These are phyloP conservation scores for Pseudogymnoascus sp. DNA, from an alignment of 2,329 filamentous ascomycete genomes.

Conservation along the genomic window DNA sequence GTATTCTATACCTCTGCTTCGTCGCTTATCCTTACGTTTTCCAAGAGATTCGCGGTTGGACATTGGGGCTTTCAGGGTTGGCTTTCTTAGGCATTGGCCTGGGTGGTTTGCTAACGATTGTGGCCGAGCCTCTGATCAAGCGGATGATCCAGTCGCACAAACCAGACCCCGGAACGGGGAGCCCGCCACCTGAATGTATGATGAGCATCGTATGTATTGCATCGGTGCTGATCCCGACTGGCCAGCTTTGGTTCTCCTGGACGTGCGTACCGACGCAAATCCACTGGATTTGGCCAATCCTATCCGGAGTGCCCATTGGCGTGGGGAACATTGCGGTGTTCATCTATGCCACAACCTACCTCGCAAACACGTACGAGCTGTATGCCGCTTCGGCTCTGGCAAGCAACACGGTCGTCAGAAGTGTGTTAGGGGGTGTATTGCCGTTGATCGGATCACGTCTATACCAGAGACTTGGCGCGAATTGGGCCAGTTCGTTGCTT, in stretches of 20 bases:
- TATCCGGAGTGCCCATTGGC: constrained; percentile 73
- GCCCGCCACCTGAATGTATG: constrained; percentile 67
- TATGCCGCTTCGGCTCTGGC: constrained; percentile 75
- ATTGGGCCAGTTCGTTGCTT: constrained; percentile 71
- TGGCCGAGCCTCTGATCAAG: constrained; percentile 62
- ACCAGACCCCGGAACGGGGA: constrained; percentile 65
- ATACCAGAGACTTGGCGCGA: constrained; percentile 59
- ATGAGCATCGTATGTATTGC: constrained; percentile 73
- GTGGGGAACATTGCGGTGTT: constrained; percentile 69
- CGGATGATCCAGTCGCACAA: constrained; percentile 69
- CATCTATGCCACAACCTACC: constrained; percentile 74
- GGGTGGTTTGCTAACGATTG: constrained; percentile 53
- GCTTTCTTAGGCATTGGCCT: constrained; percentile 66
- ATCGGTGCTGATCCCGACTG: constrained; percentile 62
- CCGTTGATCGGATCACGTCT: constrained; percentile 67
- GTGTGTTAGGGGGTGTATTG: constrained; percentile 65
- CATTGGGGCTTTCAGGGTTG: constrained; percentile 61
- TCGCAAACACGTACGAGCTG: constrained; percentile 70
- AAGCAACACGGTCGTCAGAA: constrained; percentile 67
- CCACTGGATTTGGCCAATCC: constrained; percentile 72
- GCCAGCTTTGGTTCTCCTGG: constrained; percentile 83
- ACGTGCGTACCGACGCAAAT: constrained; percentile 69
- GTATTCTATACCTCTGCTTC: constrained; percentile 82
- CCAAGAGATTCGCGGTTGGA: constrained; percentile 65
- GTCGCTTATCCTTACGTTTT: constrained; percentile 86